Evolutionary conservation across 192 early-diverging fungal genomes (phyloP), one percentile per base, ranked within the genome.

Genomic region (Linnemannia zychae): DNA sequence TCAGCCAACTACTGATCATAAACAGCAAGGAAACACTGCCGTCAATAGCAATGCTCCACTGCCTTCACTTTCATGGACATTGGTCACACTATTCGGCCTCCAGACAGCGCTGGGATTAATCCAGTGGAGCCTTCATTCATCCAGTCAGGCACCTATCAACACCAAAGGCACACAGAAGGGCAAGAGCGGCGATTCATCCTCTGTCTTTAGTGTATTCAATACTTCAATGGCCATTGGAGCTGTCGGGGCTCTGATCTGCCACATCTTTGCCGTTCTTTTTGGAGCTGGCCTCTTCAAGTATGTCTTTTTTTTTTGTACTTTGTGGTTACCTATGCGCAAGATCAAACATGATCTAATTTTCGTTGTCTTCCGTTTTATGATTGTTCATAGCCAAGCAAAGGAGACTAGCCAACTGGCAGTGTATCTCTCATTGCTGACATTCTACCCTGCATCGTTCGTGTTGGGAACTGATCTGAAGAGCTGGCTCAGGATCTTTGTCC

Each of bases 381-480:
- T 33, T 60, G 5, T 28, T 60, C 5, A 16, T 63, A 85, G 83
- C 20, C 83, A 85, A 73, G 77, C 83, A 34, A 85, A 79, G 74
- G 83, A 85, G 31, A 85, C 83, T 2, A 71, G 77, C 40, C 83
- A 85, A 31, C 49, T 85, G 52, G 77, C 83, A 16, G 65, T 47
- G 34, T 85, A 85, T 38, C 50, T 85, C 17, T 79, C 83, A 20
- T 40, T 85, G n/a, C 63, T 85, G 77, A 76, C 83, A 17, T 85
- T 85, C 48, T 85, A 85, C 36, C 83, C 83, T 36, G 83, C 83
- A 1, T 79, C 83, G 7, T 85, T 85, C 24, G 70, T 85, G 9
- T 74, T 85, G 15, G 83, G 83, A 38, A 76, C 77, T 11, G 78
- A 85, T 73, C 12, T 79, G 12, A 28, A 70, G 48, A 85, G 70